Evolutionary conservation across 495 filamentous ascomycete species (phyloP), one percentile per base, ranked within the genome.

Genomic region (Trichocladium uniseriatum): DNA sequence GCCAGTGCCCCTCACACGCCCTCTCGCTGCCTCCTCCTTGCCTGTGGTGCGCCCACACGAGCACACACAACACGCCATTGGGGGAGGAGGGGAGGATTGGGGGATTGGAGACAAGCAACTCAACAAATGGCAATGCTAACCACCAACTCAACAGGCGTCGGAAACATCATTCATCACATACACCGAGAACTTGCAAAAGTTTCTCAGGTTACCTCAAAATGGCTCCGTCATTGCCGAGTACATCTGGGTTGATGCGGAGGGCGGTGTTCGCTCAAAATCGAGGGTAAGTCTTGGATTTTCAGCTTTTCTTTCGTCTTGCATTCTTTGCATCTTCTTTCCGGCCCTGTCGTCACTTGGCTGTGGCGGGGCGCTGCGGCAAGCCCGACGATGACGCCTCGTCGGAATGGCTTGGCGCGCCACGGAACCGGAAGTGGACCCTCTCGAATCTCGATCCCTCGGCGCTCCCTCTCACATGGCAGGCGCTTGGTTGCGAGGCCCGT

Each of bases 191-290:
- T 81, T 95, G 68, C 67, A 85, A 65, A 94, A 94, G 69, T 96
- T 92, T 78, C 78, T 91, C 5, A 38, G 37, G 37, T 38, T 38
- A 38, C 6, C 7, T 20, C 92, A 96, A 76, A 84, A 83, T 59
- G 89, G 88, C 62, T 71, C 64, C 34, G 70, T 89, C 57, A 86
- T 91, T 11, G 63, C 59, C 39, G 92, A 98, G 74, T 98, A 96
- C 77, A 82, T 98, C 75, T 98, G 92, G 92, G 90, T 98, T 61
- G 92, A 98, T 67, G 69, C 80, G 57, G 65, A 67, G 51, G 84
- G 83, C 62, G 84, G 82, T 53, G 75, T 83, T 57, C 87, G 89
- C 52, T 89, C 86, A 65, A 95, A 95, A 74, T 86, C 86, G 59
- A 90, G 89, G 80, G 92, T 94, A 74, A 75, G 87, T 71, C 1